Conservation (phyloP, 164 flowering plant species). For the Echeveria elegans region DNA sequence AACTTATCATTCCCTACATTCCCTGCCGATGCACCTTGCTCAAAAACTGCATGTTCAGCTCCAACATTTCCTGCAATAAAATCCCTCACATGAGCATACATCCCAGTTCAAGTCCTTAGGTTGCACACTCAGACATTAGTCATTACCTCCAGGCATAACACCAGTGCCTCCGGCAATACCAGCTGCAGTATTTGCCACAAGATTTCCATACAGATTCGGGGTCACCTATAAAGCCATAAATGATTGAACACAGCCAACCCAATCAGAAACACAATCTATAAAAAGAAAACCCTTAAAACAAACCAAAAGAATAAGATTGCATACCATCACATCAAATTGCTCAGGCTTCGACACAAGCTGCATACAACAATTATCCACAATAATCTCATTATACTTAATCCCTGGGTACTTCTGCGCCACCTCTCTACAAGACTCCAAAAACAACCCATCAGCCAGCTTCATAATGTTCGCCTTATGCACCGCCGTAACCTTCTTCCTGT, state of each 20-base stretch:
- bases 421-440: background rate
- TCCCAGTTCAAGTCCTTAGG: too few species aligned
- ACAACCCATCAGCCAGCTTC: conserved; percentile 4
- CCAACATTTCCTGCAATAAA: conserved; percentile 3
- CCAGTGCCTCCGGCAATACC: conserved; percentile 1
- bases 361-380: conserved; percentile 6
- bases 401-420: background rate
- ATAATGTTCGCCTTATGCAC: conserved; percentile 1
- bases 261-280: background rate
- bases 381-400: conserved; percentile 1
- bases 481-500: too few species aligned
- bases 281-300: background rate
- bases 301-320: background rate
- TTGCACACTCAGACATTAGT: background rate
- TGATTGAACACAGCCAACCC: background rate
- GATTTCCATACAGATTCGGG: background rate
- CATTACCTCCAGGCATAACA: conserved; percentile 3
- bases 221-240: background rate
- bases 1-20: background rate
- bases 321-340: conserved; percentile 4
- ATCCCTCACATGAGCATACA: background rate
- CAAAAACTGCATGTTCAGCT: conserved; percentile 1
- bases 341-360: conserved; percentile 5
- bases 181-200: background rate
- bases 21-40: background rate